These are phyloP conservation scores for Teunomyces aglyptinius DNA, from an alignment of 805 yeast species.

Conservation along the genomic window DNA sequence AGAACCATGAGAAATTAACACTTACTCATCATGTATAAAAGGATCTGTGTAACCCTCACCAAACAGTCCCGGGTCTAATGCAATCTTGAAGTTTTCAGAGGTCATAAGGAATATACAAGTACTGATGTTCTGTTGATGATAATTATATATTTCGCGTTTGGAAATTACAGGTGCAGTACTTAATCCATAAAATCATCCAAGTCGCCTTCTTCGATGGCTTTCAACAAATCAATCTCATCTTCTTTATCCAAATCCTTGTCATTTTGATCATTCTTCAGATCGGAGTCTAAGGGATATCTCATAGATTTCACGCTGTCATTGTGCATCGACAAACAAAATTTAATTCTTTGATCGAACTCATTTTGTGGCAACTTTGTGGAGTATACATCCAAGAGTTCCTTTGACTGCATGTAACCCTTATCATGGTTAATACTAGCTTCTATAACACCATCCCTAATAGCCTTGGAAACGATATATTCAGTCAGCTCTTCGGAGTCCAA, in stretches of 20 bases:
- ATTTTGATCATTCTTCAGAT: slow-evolving; percentile 26
- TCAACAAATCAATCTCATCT: slow-evolving; percentile 42
- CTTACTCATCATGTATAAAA: slow-evolving; percentile 40
- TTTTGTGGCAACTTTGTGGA: slow-evolving; percentile 83
- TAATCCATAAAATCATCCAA: slow-evolving; percentile 49
- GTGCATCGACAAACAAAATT: slow-evolving; percentile 85
- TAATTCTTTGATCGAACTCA: slow-evolving; percentile 89
- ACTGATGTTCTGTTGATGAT: neutral
- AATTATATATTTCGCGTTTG: slow-evolving; percentile 1
- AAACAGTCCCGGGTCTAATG: slow-evolving; percentile 27
- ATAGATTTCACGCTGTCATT: slow-evolving; percentile 91
- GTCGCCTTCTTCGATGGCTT: slow-evolving; percentile 56
- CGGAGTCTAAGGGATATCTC: slow-evolving; percentile 70
- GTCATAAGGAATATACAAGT: neutral
- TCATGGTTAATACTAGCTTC: slow-evolving; percentile 93
- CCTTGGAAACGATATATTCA: slow-evolving; percentile 94
- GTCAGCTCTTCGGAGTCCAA: slow-evolving; percentile 94
- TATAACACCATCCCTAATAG: slow-evolving; percentile 95
- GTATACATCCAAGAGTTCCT: slow-evolving; percentile 82
- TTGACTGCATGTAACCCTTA: slow-evolving; percentile 86
- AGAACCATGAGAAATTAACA: slow-evolving; percentile 5
- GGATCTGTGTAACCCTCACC: slow-evolving; percentile 35
- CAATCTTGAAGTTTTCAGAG: slow-evolving; percentile 12
- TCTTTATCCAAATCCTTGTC: slow-evolving; percentile 33
- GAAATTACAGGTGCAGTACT: slow-evolving; percentile 1